Evolutionary conservation across 23 red algal species (phyloP).

Genomic region (Agarophyton chilense): DNA sequence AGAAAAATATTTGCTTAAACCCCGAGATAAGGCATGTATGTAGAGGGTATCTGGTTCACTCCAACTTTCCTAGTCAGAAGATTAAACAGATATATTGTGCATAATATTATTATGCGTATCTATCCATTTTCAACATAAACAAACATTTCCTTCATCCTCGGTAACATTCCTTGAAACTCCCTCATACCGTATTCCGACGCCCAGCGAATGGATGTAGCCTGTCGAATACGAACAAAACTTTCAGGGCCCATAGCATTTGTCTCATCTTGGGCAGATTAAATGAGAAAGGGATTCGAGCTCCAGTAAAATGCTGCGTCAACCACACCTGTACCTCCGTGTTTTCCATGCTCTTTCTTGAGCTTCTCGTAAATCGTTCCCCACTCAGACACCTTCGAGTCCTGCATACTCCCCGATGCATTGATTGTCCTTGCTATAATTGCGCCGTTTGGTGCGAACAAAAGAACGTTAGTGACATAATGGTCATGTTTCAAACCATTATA

Average conservation of each 20-base stretch:
- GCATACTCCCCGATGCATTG: constrained; percentile 4
- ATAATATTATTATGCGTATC: not conserved
- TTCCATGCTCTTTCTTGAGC: not conserved
- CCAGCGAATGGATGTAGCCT: not conserved
- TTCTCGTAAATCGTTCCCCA: not conserved
- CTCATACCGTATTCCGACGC: not conserved
- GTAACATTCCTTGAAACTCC: not conserved
- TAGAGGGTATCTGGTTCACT: no score
- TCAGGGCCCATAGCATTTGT: not conserved
- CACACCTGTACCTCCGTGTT: not conserved
- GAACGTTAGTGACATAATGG: not conserved
- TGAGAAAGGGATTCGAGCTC: not conserved
- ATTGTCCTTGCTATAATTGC: not conserved
- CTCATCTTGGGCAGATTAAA: constrained; percentile 19
- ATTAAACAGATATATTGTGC: not conserved
- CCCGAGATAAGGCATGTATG: no score
- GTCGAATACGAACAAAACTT: not conserved
- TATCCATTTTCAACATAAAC: not conserved
- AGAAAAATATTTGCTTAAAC: no score
- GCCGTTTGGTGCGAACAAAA: not conserved
- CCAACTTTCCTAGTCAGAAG: no score
- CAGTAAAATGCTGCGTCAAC: not conserved
- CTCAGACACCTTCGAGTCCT: not conserved
- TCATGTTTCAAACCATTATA: constrained; percentile 29
- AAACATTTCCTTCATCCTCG: not conserved